Evolutionary conservation across 2,329 filamentous ascomycete species (phyloP).

Genomic region (Blumeria hordei): DNA sequence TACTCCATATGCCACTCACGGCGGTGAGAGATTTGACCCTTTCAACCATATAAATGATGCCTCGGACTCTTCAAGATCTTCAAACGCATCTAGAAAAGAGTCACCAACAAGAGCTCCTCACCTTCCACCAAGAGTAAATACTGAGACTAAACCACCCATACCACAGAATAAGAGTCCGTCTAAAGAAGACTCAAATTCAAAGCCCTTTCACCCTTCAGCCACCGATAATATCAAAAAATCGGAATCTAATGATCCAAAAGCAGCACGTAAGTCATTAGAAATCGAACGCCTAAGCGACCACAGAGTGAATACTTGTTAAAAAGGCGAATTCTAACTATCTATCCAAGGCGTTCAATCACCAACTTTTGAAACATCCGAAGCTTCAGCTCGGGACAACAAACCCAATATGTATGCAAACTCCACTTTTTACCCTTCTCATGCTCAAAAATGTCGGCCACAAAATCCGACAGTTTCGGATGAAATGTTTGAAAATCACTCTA

Average conservation of each 20-base stretch:
- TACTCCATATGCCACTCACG: constrained; percentile 29
- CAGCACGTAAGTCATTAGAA: too few species aligned
- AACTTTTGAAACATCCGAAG: neutral
- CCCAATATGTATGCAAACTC: constrained; percentile 12
- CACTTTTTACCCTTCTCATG: neutral
- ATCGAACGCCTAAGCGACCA: too few species aligned
- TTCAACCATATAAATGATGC: constrained; percentile 21
- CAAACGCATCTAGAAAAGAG: constrained; percentile 5
- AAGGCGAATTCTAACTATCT: too few species aligned
- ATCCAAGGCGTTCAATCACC: too few species aligned
- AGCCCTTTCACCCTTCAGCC: too few species aligned
- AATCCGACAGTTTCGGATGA: too few species aligned
- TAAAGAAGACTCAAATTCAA: neutral
- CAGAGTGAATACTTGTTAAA: too few species aligned
- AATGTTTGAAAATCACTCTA: too few species aligned
- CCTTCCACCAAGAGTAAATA: neutral
- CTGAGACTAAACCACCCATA: neutral
- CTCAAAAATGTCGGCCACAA: neutral
- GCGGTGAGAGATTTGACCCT: constrained; percentile 33
- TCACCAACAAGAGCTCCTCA: neutral
- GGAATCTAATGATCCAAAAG: too few species aligned
- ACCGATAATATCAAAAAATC: too few species aligned
- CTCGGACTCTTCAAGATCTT: constrained; percentile 14
- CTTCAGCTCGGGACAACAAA: constrained; percentile 3
- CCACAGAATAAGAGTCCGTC: neutral